A percentile compares a stretch with the other conserved stretches of the same genome.
These are phyloP conservation scores for Serendipita vermifera DNA, from an alignment of 768 basidiomycete species.

Conservation along the genomic window DNA sequence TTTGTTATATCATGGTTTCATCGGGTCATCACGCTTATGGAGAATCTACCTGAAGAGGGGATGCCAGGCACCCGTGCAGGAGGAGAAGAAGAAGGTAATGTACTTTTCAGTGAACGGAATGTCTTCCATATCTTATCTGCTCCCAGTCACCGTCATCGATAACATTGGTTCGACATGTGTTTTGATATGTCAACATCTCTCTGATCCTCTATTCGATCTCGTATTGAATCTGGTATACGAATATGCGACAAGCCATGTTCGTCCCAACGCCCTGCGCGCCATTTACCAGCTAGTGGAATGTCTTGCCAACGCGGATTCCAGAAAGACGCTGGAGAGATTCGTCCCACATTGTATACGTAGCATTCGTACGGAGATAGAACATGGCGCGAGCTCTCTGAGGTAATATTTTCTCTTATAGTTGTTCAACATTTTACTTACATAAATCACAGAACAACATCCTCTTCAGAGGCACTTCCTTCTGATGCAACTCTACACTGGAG, in stretches of 20 bases:
- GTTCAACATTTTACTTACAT: conserved; percentile 15
- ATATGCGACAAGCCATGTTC: conserved; percentile 67
- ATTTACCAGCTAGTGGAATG: conserved; percentile 80
- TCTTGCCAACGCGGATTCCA: conserved; percentile 66
- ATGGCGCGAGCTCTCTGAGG: conserved; percentile 63
- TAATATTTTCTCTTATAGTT: not conserved
- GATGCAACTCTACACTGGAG: conserved; percentile 86
- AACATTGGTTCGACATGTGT: conserved; percentile 63
- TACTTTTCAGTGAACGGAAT: not conserved
- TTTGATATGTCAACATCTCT: conserved; percentile 63
- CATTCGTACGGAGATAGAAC: conserved; percentile 65
- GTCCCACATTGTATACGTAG: conserved; percentile 57
- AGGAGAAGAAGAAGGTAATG: conserved; percentile 49
- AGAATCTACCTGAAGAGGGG: conserved; percentile 78
- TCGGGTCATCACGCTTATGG: conserved; percentile 63
- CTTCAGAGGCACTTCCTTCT: conserved; percentile 51
- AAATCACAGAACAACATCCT: conserved; percentile 45
- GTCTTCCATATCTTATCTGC: not conserved
- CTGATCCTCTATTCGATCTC: conserved; percentile 61
- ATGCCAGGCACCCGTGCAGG: conserved; percentile 43
- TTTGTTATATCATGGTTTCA: conserved; percentile 76
- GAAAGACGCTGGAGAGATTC: conserved; percentile 66
- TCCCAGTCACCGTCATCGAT: conserved; percentile 62
- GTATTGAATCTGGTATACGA: conserved; percentile 74
- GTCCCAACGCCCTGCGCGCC: conserved; percentile 74